phyloP scores from a whole-genome alignment of 2,329 filamentous ascomycete species.

The Arthroderma uncinatum region DNA sequence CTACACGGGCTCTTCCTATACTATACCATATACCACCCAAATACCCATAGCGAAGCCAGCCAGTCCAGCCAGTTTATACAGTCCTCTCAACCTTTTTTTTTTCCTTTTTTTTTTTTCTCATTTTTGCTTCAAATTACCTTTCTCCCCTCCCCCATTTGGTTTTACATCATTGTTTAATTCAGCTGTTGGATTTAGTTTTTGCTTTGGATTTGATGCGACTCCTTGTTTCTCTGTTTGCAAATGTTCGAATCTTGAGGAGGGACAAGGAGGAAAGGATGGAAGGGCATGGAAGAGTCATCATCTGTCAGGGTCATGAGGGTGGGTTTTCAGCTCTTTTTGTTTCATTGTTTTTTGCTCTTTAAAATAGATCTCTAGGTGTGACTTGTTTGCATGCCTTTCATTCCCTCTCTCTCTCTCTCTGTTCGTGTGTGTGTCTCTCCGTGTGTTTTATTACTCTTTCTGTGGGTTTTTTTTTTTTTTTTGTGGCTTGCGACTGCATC shows the following conservation, averaged over 20 bases:
- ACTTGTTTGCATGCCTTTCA: neutral
- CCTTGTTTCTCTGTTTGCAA: neutral
- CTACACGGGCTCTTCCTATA: neutral
- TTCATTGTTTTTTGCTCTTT: neutral
- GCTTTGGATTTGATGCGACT: neutral
- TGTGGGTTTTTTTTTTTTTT: neutral
- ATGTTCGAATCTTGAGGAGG: neutral
- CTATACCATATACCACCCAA: neutral
- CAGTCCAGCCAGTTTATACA: neutral
- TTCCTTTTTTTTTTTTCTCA: neutral
- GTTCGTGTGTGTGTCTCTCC: too few relatives aligned
- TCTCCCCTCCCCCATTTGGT: neutral
- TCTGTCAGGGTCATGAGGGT: constrained; percentile 2
- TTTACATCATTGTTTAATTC: constrained; percentile 3
- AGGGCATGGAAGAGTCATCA: constrained; percentile 1
- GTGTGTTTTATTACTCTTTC: neutral
- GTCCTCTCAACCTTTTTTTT: neutral
- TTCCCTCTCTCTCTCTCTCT: neutral
- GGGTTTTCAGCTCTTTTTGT: neutral
- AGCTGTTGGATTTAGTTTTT: neutral
- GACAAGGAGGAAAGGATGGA: neutral
- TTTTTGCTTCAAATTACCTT: neutral
- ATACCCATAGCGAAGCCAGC: neutral
- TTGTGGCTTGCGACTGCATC: neutral
- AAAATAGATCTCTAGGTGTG: constrained; percentile 4